A percentile compares a stretch with the other conserved stretches of the same genome.
phyloP scores from a whole-genome alignment of 768 basidiomycete genomes.

The Lactarius sp. region DNA sequence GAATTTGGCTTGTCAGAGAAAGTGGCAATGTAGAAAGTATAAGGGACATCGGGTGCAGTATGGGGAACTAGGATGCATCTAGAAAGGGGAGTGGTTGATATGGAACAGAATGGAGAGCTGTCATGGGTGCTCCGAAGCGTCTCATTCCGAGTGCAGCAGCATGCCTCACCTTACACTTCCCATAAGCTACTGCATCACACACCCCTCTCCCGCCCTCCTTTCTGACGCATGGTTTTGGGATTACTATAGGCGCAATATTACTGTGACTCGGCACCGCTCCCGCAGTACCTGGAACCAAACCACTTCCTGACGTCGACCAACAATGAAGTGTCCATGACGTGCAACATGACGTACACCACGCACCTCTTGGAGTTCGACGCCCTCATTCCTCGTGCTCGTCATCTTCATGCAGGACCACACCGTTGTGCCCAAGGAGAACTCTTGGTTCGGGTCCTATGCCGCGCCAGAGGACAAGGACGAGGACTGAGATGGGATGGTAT shows the following conservation, averaged over 20 bases:
- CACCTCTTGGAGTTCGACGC: conserved; percentile 59
- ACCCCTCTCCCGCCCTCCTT: neutral
- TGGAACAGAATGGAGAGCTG: no score
- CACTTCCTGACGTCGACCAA: conserved; percentile 73
- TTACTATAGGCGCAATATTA: conserved; percentile 72
- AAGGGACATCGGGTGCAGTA: no score
- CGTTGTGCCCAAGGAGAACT: conserved; percentile 79
- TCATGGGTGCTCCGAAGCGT: no score
- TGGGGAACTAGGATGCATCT: no score
- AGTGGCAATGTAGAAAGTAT: no score
- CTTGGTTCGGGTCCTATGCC: conserved; percentile 80
- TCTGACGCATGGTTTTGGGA: neutral
- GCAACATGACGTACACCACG: conserved; percentile 54
- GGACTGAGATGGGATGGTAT: neutral
- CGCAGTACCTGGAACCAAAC: conserved; percentile 53
- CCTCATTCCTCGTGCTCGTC: conserved; percentile 53
- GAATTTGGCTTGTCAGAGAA: no score
- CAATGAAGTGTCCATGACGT: conserved; percentile 56
- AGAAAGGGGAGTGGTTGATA: no score
- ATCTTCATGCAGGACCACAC: conserved; percentile 70
- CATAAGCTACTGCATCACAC: no score
- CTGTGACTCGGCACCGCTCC: conserved; percentile 62
- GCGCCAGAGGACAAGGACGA: conserved; percentile 34
- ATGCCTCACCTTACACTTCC: no score
- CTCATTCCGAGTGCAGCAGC: no score